Evolutionary conservation across 2,329 filamentous ascomycete genomes (phyloP), one percentile per base, ranked within the genome.

Genomic region (Raffaelea deltoideospora): DNA sequence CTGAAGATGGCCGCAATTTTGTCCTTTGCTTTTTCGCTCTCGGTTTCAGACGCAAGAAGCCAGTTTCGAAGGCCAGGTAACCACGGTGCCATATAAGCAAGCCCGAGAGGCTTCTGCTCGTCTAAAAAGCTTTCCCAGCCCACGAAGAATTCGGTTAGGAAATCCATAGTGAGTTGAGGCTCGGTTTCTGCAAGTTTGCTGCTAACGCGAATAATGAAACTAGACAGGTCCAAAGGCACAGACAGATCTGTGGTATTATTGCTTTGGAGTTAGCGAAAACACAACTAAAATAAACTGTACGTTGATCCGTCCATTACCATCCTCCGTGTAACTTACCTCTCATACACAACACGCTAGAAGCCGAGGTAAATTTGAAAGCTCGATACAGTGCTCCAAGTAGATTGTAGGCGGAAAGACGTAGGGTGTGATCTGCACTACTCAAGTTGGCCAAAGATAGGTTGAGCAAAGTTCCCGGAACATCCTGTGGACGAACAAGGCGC

Each of bases 21-120:
- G 40, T 81, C 76, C 44, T 67, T 65, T 6, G 67, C 73, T 48
- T 77, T 79, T 43, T 81, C 76, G 34, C 72, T 67, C 46, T 81
- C 76, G 1, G 55, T 27, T 37, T 80, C 76, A 21, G 62, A 63
- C 4, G 67, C 60, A 15, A 81, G 56, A 4, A 80, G 61, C 37
- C 67, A 65, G 3, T 66, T 71, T 33, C 76, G 67, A 24, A 81
- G 54, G 11, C 73, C 68, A 6, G 69, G 62, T 27, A 81, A 58
- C 76, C 76, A 81, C 2, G 76, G 76, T 6, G 75, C 71, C 70
- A 81, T 77, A 49, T 81, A 81, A 6, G 74, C 69, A 22, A 81
- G 59, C 45, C 74, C 77, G 19, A 80, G 50, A 1, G 75, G 72
- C 45, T 76, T 73, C 48, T 81, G 76, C 38, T 78, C 70, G 24